phyloP scores from a whole-genome alignment of 805 yeast species.

The Candida insectalens region DNA sequence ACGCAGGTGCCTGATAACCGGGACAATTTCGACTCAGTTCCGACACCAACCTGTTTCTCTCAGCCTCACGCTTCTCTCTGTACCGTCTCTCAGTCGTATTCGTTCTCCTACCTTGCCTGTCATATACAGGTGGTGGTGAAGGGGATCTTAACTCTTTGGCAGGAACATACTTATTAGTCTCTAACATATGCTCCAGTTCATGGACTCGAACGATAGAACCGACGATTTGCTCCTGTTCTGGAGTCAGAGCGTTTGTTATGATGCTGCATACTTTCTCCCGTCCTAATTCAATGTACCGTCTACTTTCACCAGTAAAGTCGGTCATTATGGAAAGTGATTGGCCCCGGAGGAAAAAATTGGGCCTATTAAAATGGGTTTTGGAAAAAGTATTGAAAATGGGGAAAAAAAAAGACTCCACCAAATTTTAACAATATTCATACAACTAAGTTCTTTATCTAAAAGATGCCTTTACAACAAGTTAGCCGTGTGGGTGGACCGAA shows the following conservation, averaged over 20 bases:
- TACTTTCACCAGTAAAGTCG: not conserved
- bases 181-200: conserved; percentile 60
- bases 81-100: conserved; percentile 75
- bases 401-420: too few relatives aligned
- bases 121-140: conserved; percentile 91
- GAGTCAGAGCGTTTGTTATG: conserved; percentile 31
- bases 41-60: conserved; percentile 72
- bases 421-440: too few relatives aligned
- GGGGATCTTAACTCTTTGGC: conserved; percentile 49
- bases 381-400: too few relatives aligned
- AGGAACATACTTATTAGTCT: conserved; percentile 42
- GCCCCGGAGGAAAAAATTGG: too few relatives aligned
- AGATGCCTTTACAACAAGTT: conserved; percentile 25
- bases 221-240: conserved; percentile 75
- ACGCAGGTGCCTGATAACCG: conserved; percentile 68
- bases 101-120: conserved; percentile 68
- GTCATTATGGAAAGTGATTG: too few relatives aligned
- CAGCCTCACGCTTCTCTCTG: conserved; percentile 56
- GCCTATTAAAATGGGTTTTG: too few relatives aligned
- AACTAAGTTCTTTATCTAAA: too few relatives aligned
- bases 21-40: conserved; percentile 65
- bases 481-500: conserved; percentile 29
- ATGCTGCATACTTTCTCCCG: not conserved
- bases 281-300: not conserved
- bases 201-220: conserved; percentile 63